phyloP scores from a whole-genome alignment of 371 early-diverging fungal genomes.

The Entomophthora muscae region DNA sequence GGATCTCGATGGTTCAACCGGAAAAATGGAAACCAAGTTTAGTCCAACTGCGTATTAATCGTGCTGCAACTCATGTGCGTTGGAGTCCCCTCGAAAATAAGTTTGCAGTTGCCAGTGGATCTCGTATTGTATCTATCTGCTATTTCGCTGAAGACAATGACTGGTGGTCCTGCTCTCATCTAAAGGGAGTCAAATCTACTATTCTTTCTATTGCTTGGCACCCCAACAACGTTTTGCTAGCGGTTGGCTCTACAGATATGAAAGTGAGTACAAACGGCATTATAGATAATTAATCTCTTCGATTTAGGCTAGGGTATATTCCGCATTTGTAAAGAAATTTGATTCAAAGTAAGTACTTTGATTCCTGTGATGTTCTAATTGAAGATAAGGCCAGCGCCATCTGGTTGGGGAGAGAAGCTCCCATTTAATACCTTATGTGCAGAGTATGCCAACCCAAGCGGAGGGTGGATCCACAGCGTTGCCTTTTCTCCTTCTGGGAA shows the following conservation, averaged over 20 bases:
- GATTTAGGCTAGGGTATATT: conserved; percentile 78
- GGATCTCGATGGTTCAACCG: conserved; percentile 42
- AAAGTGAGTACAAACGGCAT: conserved; percentile 24
- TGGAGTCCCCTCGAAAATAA: conserved; percentile 96
- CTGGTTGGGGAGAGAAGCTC: conserved; percentile 85
- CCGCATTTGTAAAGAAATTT: conserved; percentile 86
- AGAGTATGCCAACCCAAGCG: conserved; percentile 57
- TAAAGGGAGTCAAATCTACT: conserved; percentile 82
- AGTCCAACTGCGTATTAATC: conserved; percentile 86
- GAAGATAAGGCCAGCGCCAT: conserved; percentile 33
- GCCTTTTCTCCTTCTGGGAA: conserved; percentile 88
- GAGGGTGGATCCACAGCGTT: conserved; percentile 89
- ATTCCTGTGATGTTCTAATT: conserved; percentile 5
- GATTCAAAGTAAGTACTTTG: conserved; percentile 51
- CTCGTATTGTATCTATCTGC: conserved; percentile 77
- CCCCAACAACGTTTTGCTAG: conserved; percentile 85
- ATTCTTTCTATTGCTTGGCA: conserved; percentile 91
- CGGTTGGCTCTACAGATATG: conserved; percentile 89
- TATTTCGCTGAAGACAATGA: conserved; percentile 91
- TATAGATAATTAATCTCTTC: too few relatives aligned
- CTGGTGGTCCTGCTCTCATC: conserved; percentile 92
- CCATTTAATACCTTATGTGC: conserved; percentile 87
- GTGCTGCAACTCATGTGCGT: conserved; percentile 85
- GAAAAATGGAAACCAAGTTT: conserved; percentile 81
- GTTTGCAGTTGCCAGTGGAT: conserved; percentile 93